These are phyloP conservation scores for Ustilago loliicola DNA, from an alignment of 1,284 basidiomycete species.

Conservation along the genomic window DNA sequence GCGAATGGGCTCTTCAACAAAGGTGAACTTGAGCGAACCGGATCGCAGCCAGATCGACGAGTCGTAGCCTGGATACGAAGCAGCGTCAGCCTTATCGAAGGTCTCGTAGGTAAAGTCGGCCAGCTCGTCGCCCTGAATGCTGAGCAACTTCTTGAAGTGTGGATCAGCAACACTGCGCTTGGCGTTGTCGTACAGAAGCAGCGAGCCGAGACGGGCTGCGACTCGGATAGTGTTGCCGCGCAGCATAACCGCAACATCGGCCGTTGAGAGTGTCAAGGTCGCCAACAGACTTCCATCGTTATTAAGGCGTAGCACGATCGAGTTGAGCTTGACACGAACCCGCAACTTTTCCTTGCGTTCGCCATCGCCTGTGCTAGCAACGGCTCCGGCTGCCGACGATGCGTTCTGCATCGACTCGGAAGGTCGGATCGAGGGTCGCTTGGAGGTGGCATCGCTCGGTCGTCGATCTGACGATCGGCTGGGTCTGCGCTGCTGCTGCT, in stretches of 20 bases:
- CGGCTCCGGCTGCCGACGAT: constrained; percentile 5
- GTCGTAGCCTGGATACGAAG: constrained; percentile 84
- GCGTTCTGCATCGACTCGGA: constrained; percentile 30
- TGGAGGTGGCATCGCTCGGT: constrained; percentile 41
- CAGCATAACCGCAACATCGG: constrained; percentile 85
- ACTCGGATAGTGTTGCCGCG: constrained; percentile 83
- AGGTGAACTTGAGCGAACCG: constrained; percentile 91
- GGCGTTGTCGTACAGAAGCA: constrained; percentile 85
- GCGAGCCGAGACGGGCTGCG: constrained; percentile 85
- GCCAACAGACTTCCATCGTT: constrained; percentile 82
- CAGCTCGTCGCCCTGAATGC: constrained; percentile 94
- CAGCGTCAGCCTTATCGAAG: constrained; percentile 77
- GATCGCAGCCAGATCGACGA: constrained; percentile 86
- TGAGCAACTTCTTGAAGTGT: constrained; percentile 85
- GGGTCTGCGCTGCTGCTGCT: constrained; percentile 34
- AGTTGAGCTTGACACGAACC: constrained; percentile 86
- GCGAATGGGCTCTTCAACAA: constrained; percentile 87
- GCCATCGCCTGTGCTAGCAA: constrained; percentile 23
- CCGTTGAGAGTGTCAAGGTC: constrained; percentile 90
- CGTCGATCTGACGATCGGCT: constrained; percentile 47
- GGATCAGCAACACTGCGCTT: constrained; percentile 74
- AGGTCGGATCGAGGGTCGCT: constrained; percentile 35
- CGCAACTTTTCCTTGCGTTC: constrained; percentile 78
- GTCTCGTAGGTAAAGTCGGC: constrained; percentile 97
- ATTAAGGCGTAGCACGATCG: constrained; percentile 86